A percentile compares a stretch with the other conserved stretches of the same genome.
These are phyloP conservation scores for Microcos paniculata DNA, from an alignment of 345 rosid species.

Conservation along the genomic window DNA sequence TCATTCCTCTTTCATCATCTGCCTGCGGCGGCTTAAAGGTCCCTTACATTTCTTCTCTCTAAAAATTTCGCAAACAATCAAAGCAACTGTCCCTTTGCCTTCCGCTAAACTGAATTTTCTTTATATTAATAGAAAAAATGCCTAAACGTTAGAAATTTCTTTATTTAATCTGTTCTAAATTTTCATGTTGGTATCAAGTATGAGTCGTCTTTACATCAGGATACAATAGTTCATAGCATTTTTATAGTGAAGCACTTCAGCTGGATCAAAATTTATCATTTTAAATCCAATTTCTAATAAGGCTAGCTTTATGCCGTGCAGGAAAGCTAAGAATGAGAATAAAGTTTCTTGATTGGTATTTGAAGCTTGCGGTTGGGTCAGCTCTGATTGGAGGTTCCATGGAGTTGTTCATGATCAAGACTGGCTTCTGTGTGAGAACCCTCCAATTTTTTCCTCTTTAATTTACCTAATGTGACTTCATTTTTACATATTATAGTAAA, in stretches of 20 bases:
- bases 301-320: neutral
- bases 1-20: too few relatives aligned
- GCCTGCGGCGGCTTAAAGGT: too few relatives aligned
- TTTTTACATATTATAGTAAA: neutral
- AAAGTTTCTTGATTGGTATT: conserved; percentile 78
- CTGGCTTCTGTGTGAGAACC: conserved; percentile 80
- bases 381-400: conserved; percentile 80
- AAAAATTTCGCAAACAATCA: too few relatives aligned
- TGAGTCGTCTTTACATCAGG: neutral
- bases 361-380: conserved; percentile 73
- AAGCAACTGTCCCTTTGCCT: too few relatives aligned
- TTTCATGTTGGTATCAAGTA: too few relatives aligned
- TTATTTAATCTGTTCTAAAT: too few relatives aligned
- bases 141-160: too few relatives aligned
- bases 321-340: neutral
- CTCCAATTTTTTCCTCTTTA: conserved; percentile 27
- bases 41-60: too few relatives aligned
- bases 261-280: neutral
- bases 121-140: too few relatives aligned
- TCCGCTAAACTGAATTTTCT: too few relatives aligned
- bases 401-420: conserved; percentile 93
- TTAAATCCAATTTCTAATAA: neutral
- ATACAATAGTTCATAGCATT: too few relatives aligned
- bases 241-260: neutral
- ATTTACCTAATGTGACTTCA: neutral